Base-by-base conservation (phyloP, 495 filamentous ascomycete species). In the Penicillium silybi region DNA sequence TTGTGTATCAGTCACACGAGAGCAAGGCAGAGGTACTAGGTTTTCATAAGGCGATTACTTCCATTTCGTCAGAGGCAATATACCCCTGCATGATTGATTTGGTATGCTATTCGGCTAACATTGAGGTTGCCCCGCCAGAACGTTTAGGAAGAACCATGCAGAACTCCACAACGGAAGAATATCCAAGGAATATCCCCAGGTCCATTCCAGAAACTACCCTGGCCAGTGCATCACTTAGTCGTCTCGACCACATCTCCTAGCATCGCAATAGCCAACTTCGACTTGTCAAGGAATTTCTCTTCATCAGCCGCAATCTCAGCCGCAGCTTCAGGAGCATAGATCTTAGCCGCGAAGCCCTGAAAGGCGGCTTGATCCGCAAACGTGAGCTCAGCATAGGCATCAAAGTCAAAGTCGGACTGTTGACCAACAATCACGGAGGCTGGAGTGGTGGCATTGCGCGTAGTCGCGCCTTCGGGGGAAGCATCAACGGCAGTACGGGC, bases 321-420 rank as follows among this genome's bases (percentile, higher is more conserved):
- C 27, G 57, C 55, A 19, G 52, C 48, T 10, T 65, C 65, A 4
- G 63, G 55, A 3, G 50, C 44, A 25, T 62, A 54, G 1, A 69
- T 32, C 34, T 62, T 58, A 0, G 59, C 64, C 32, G 35, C 46
- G 44, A 72, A 69, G 1, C 46, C 53, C 16, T 64, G 43, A 42
- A 66, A 70, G 7, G 61, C 59, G 16, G 48, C 62, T 22, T 63
- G 59, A 41, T 71, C 63, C 10, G 50, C 46, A 42, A 72, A 76
- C 0, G 54, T 65, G 4, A 77, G 38, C 40, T 70, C 67, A 4
- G 62, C 69, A 19, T 66, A 54, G 11, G 59, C 64, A 44, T 77
- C 74, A 46, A 67, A 72, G 23, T 75, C 66, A 27, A 71, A 68
- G 29, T 69, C 73, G 4, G 52, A 41, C 53, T 70, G 71, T n/a